Base-by-base conservation (phyloP, 164 flowering plant genomes). In the Saururus chinensis region DNA sequence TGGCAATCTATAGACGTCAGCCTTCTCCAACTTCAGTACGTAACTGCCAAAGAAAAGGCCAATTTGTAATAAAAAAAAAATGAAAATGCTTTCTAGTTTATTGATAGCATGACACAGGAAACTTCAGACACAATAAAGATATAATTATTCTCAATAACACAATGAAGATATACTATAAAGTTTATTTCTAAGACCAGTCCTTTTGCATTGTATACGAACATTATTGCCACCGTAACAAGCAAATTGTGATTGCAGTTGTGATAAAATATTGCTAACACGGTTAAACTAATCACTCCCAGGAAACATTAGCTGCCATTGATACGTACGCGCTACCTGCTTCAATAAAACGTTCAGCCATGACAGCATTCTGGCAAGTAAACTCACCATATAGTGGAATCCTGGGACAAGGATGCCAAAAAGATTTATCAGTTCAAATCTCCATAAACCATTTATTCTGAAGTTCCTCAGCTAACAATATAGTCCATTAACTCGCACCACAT, bases 291-390 rank as follows among this genome's bases (percentile, higher is more conserved):
- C 14, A 45, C 14, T 12, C 14, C 49, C 49, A 59, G 45, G 19
- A 23, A 25, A 25, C 65, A 57, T 51, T 63, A 30, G 26, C n/a
- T 57, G 67, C 56, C 64, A 64, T 75, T 66, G 96, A 88, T 87
- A 93, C 99, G 41, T 90, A 90, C 97, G 92, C 73, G 91, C 99
- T 93, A 87, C 99, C 99, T 85, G 89, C 99, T 87, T 93, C 99
- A 77, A 93, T 93, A 67, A 93, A 90, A 24, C 97, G 87, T 74
- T 93, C 99, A 23, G 99, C 91, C 82, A 82, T 77, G 49, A 93
- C 60, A 69, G 99, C 99, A 84, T 93, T 90, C 71, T 93, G 99
- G 80, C 86, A 83, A 42, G 97, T 90, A 71, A 93, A 93, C 75
- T 93, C 99, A 62, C 99, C 99, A 56, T 61, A 70, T 19, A 93